phyloP scores from a whole-genome alignment of 1,284 basidiomycete genomes.

The Sanghuangporus weigelae region DNA sequence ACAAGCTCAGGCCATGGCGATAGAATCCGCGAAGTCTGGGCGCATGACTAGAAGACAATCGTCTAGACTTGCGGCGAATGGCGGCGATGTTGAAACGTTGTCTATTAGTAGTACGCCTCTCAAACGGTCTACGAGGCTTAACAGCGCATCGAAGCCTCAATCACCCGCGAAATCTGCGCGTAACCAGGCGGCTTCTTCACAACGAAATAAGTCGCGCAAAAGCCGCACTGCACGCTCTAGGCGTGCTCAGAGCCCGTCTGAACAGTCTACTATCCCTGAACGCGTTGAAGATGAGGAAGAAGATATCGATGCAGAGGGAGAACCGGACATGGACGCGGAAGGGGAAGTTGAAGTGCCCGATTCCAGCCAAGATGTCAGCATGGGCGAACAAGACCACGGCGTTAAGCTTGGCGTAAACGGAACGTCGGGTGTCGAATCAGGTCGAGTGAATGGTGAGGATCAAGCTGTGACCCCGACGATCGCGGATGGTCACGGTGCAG shows the following conservation, averaged over 20 bases:
- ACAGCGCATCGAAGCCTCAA: conserved; percentile 5
- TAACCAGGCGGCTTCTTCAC: neutral
- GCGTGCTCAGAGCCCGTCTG: neutral
- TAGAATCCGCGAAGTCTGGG: conserved; percentile 7
- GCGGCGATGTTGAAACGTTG: neutral
- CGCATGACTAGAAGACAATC: conserved; percentile 13
- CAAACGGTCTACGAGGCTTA: conserved; percentile 2
- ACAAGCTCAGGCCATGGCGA: conserved; percentile 12
- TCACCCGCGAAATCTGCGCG: neutral
- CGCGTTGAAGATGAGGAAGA: conserved; percentile 13
- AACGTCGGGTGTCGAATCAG: neutral
- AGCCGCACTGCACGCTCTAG: neutral
- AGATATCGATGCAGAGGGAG: conserved; percentile 36
- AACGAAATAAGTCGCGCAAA: neutral
- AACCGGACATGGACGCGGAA: conserved; percentile 34
- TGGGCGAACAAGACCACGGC: neutral
- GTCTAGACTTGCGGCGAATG: conserved; percentile 9
- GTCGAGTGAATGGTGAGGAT: neutral
- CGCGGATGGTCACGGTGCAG: neutral
- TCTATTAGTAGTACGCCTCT: neutral
- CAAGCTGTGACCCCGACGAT: neutral
- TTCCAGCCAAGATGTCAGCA: neutral
- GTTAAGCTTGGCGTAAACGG: neutral
- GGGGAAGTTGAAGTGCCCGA: conserved; percentile 31
- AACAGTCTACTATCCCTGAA: conserved; percentile 12